A percentile compares a stretch with the other conserved stretches of the same genome.
Evolutionary conservation across 495 filamentous ascomycete genomes (phyloP).

Genomic region (Darksidea phi): DNA sequence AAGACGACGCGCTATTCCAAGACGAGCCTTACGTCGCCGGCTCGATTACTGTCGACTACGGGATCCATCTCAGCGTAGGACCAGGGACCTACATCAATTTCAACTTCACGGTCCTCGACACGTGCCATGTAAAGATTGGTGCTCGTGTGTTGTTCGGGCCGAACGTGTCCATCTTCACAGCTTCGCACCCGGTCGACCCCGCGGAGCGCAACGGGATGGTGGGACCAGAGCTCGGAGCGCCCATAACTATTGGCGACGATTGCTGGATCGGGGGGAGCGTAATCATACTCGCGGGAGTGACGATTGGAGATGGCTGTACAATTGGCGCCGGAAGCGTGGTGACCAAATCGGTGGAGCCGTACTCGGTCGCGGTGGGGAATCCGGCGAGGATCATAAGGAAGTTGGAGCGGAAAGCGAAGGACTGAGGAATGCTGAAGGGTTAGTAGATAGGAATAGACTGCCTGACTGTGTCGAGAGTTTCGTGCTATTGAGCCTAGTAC

Average conservation of each 20-base stretch:
- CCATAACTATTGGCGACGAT: slow-evolving; percentile 81
- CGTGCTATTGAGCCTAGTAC: no score
- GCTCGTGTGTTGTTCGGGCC: slow-evolving; percentile 77
- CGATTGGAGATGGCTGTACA: slow-evolving; percentile 72
- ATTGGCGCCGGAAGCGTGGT: slow-evolving; percentile 86
- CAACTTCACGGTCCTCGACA: slow-evolving; percentile 75
- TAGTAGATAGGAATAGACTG: no score
- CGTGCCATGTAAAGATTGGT: slow-evolving; percentile 72
- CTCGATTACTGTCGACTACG: slow-evolving; percentile 73
- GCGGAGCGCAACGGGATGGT: slow-evolving; percentile 66
- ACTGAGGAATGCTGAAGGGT: slow-evolving; percentile 6
- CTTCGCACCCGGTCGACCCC: slow-evolving; percentile 75
- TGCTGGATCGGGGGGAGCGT: slow-evolving; percentile 87
- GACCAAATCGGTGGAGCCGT: slow-evolving; percentile 56
- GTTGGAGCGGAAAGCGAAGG: slow-evolving; percentile 34
- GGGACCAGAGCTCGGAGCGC: slow-evolving; percentile 72
- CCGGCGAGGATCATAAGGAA: slow-evolving; percentile 40
- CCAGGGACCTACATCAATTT: slow-evolving; percentile 75
- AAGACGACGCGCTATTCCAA: slow-evolving; percentile 61
- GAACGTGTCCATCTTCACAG: slow-evolving; percentile 70
- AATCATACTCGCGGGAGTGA: slow-evolving; percentile 75
- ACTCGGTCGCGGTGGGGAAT: slow-evolving; percentile 43
- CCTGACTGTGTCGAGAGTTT: no score
- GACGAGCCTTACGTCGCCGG: slow-evolving; percentile 67
- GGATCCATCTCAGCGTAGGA: slow-evolving; percentile 67